Conservation (phyloP, 2,329 filamentous ascomycete species). For the Ophiostoma tasmaniense region DNA sequence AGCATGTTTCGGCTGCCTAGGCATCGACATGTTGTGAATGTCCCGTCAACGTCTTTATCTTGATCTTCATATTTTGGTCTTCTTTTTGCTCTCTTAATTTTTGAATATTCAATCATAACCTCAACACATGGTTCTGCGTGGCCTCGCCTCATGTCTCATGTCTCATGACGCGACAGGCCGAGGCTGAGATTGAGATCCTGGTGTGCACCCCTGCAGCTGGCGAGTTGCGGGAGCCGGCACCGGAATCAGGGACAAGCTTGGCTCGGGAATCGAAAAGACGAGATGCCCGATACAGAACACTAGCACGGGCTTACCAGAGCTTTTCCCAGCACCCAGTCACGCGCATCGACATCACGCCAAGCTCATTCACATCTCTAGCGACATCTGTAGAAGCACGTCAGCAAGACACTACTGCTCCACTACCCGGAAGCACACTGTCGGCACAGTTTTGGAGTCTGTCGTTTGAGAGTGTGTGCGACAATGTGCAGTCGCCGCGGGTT, state of each 20-base stretch:
- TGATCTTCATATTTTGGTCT: neutral
- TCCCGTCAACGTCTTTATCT: constrained; percentile 13
- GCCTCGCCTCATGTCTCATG: neutral
- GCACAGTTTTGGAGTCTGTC: constrained; percentile 25
- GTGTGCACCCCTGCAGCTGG: constrained; percentile 48
- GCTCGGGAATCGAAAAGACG: too few relatives aligned
- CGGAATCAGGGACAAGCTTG: too few relatives aligned
- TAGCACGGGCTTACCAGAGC: constrained; percentile 43
- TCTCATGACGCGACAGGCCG: constrained; percentile 19
- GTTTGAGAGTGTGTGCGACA: constrained; percentile 27
- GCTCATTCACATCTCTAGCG: neutral
- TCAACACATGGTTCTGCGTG: neutral
- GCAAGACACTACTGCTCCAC: neutral
- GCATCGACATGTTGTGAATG: neutral
- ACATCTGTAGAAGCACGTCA: neutral
- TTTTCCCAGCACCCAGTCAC: constrained; percentile 31
- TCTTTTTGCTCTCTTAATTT: neutral
- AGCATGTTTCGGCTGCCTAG: neutral
- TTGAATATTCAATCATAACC: neutral
- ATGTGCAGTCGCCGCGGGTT: constrained; percentile 24
- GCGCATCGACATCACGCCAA: constrained; percentile 3
- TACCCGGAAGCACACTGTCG: neutral
- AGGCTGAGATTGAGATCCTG: constrained; percentile 50
- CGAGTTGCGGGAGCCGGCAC: constrained; percentile 21
- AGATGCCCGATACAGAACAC: constrained; percentile 25